A percentile compares a stretch with the other conserved stretches of the same genome.
Conservation (phyloP, 2,329 filamentous ascomycete species). For the Hypoxylon rubiginosum region DNA sequence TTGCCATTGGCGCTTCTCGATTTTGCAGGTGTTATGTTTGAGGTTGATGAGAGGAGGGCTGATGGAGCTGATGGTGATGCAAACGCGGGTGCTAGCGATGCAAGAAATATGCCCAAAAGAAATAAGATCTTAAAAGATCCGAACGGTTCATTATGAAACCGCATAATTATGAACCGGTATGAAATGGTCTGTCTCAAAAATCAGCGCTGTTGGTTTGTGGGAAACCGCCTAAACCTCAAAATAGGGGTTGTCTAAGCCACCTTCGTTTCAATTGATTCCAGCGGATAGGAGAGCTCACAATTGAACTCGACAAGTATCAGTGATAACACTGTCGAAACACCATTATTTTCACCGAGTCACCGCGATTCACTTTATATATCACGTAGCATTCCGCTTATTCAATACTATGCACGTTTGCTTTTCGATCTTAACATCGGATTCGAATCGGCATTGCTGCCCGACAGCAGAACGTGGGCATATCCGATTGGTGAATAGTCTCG, state of each 20-base stretch:
- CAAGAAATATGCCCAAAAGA: conserved; percentile 1
- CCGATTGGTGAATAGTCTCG: conserved; percentile 24
- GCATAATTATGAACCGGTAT: neutral
- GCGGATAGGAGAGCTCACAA: too few species aligned
- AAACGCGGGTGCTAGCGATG: neutral
- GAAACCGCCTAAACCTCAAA: too few species aligned
- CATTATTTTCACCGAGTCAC: conserved; percentile 11
- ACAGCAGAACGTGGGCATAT: conserved; percentile 22
- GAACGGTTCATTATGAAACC: neutral
- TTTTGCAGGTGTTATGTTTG: neutral
- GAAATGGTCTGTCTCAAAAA: neutral
- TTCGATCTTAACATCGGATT: conserved; percentile 10
- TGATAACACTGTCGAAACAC: neutral
- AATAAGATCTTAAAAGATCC: neutral
- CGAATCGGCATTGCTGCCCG: conserved; percentile 26
- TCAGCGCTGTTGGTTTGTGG: too few species aligned
- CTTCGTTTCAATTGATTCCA: neutral
- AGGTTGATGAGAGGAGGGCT: neutral
- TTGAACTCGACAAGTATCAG: neutral
- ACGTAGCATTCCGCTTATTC: conserved; percentile 1
- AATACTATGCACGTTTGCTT: conserved; percentile 15
- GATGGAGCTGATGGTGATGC: conserved; percentile 3
- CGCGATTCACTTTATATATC: conserved; percentile 1
- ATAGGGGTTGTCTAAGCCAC: neutral
- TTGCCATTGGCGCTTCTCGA: neutral